Conservation (phyloP, 78 protist genomes). For the Emiliania huxleyi region DNA sequence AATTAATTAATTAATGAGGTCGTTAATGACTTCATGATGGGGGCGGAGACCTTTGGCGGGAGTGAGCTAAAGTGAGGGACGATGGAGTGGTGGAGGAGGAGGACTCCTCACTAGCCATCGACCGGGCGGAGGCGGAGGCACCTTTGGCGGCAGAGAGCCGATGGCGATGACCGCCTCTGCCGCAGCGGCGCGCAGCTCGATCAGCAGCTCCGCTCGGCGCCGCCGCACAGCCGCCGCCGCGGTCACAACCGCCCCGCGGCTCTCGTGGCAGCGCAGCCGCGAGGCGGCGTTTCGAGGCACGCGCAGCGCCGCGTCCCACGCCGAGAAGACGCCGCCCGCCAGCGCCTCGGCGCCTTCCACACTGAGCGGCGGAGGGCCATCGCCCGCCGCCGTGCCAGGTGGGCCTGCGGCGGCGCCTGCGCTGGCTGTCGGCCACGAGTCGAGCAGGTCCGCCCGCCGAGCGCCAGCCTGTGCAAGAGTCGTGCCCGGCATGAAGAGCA, state of each 20-base stretch:
- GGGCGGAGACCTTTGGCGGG: too few relatives aligned
- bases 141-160: conserved; percentile 10
- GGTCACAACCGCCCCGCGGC: background rate
- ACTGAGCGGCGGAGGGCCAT: background rate
- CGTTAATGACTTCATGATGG: too few relatives aligned
- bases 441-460: too few relatives aligned
- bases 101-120: too few relatives aligned
- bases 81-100: too few relatives aligned
- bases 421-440: background rate
- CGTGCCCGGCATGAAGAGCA: too few relatives aligned
- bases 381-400: background rate
- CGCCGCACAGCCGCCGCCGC: background rate
- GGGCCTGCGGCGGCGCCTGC: background rate
- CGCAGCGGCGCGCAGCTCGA: conserved; percentile 25
- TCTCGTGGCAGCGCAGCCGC: background rate
- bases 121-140: too few relatives aligned
- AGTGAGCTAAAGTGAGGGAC: too few relatives aligned
- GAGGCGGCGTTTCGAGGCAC: background rate
- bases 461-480: too few relatives aligned
- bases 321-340: background rate
- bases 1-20: too few relatives aligned
- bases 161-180: conserved; percentile 10
- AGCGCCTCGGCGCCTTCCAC: background rate
- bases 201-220: background rate
- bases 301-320: background rate